phyloP scores from a whole-genome alignment of 2,329 filamentous ascomycete genomes.

The Colletotrichum magnum region DNA sequence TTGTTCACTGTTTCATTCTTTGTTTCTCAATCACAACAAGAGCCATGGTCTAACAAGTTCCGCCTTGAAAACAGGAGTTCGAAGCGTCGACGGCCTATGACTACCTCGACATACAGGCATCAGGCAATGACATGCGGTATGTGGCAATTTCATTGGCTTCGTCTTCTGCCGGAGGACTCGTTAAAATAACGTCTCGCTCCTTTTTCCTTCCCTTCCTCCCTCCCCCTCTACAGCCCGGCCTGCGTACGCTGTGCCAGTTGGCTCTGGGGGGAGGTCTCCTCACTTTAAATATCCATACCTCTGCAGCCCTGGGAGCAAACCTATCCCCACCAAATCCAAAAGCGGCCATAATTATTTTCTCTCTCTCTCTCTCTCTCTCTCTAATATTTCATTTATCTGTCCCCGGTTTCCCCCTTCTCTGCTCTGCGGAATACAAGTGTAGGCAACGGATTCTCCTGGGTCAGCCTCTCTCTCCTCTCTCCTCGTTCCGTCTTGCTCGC shows the following conservation, averaged over 20 bases:
- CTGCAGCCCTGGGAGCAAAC: constrained; percentile 13
- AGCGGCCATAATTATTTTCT: neutral
- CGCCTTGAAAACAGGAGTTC: constrained; percentile 64
- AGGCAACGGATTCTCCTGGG: neutral
- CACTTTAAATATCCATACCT: constrained; percentile 21
- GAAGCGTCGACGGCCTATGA: constrained; percentile 69
- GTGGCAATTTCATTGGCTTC: constrained; percentile 49
- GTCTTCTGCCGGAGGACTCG: constrained; percentile 5
- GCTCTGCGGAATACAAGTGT: too few species aligned
- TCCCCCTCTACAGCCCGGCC: constrained; percentile 1
- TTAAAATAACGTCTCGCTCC: constrained; percentile 5
- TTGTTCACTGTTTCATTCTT: constrained; percentile 18
- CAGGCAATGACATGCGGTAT: constrained; percentile 69
- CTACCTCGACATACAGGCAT: constrained; percentile 66
- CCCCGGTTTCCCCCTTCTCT: too few species aligned
- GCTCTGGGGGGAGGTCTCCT: constrained; percentile 25
- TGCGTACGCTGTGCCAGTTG: constrained; percentile 28
- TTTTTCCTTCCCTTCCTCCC: neutral
- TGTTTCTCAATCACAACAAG: constrained; percentile 15
- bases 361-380: neutral
- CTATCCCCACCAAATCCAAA: constrained; percentile 11
- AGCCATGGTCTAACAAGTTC: constrained; percentile 45
- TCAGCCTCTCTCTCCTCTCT: constrained; percentile 1
- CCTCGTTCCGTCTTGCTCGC: constrained; percentile 7
- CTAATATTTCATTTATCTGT: too few species aligned